phyloP scores from a whole-genome alignment of 768 basidiomycete species.

The Coprinellus micaceus region DNA sequence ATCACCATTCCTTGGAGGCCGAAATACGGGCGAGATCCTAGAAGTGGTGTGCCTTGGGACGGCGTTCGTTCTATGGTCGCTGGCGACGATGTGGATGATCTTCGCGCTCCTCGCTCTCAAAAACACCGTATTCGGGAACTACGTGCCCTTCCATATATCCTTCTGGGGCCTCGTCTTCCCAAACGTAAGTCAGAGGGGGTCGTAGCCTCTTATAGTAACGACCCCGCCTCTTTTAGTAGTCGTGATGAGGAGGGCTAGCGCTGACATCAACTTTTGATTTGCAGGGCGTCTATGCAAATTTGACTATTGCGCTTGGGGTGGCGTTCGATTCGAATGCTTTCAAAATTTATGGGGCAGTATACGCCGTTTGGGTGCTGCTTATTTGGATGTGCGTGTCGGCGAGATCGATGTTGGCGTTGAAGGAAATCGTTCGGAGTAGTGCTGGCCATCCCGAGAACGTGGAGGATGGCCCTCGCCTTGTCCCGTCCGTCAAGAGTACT shows the following conservation, averaged over 20 bases:
- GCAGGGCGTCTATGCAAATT: conserved; percentile 56
- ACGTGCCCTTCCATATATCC: conserved; percentile 49
- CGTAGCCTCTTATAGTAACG: not conserved
- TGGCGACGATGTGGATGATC: conserved; percentile 61
- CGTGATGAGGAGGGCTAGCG: not conserved
- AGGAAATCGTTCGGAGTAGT: too few relatives aligned
- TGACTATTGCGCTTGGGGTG: conserved; percentile 50
- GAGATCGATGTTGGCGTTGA: too few relatives aligned
- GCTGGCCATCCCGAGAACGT: too few relatives aligned
- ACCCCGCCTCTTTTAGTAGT: not conserved
- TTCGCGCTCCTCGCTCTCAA: conserved; percentile 51
- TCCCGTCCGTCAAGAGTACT: too few relatives aligned
- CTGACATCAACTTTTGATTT: not conserved
- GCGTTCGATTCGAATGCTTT: conserved; percentile 54
- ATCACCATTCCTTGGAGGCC: conserved; percentile 32
- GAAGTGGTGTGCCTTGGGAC: conserved; percentile 43
- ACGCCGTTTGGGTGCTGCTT: conserved; percentile 45
- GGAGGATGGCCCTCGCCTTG: too few relatives aligned
- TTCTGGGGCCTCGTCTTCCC: conserved; percentile 75
- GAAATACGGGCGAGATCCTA: conserved; percentile 32
- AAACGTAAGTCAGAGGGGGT: conserved; percentile 37
- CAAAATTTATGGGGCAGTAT: conserved; percentile 54
- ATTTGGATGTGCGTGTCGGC: conserved; percentile 49
- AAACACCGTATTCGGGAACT: conserved; percentile 35
- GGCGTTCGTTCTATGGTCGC: conserved; percentile 56